phyloP scores from a whole-genome alignment of 1,284 basidiomycete genomes.

The Trametes polyzona region DNA sequence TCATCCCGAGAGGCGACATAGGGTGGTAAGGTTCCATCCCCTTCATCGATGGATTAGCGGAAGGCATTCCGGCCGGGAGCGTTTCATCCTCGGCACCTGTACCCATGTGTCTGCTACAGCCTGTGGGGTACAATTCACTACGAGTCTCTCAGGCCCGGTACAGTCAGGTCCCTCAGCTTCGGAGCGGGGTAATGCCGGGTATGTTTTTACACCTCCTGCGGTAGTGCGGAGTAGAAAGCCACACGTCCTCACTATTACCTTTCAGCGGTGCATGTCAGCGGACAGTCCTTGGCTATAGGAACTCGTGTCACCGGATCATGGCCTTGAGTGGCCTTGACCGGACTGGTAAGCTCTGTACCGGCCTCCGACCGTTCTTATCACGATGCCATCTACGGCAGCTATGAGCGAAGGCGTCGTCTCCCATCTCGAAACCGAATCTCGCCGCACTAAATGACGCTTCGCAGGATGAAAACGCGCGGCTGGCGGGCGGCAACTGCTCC shows the following conservation, averaged over 20 bases:
- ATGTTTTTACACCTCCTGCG: constrained; percentile 7
- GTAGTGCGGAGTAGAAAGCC: constrained; percentile 4
- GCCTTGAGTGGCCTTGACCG: constrained; percentile 12
- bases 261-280: constrained; percentile 15
- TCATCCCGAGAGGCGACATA: constrained; percentile 15
- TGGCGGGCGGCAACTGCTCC: constrained; percentile 10
- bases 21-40: not conserved
- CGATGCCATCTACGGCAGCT: constrained; percentile 20
- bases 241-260: not conserved
- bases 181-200: constrained; percentile 16
- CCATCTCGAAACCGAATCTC: constrained; percentile 25
- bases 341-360: constrained; percentile 18
- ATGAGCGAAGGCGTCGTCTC: constrained; percentile 2
- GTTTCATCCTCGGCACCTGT: constrained; percentile 2
- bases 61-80: constrained; percentile 5
- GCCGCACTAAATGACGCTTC: constrained; percentile 14
- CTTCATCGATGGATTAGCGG: constrained; percentile 24
- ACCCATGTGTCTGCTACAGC: not conserved
- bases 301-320: constrained; percentile 20
- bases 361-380: constrained; percentile 21
- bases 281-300: constrained; percentile 13
- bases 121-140: not conserved
- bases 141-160: constrained; percentile 4
- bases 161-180: not conserved
- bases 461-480: constrained; percentile 11